Evolutionary conservation across 169 alveolate species (phyloP).

Genomic region (Cryptosporidium andersoni): DNA sequence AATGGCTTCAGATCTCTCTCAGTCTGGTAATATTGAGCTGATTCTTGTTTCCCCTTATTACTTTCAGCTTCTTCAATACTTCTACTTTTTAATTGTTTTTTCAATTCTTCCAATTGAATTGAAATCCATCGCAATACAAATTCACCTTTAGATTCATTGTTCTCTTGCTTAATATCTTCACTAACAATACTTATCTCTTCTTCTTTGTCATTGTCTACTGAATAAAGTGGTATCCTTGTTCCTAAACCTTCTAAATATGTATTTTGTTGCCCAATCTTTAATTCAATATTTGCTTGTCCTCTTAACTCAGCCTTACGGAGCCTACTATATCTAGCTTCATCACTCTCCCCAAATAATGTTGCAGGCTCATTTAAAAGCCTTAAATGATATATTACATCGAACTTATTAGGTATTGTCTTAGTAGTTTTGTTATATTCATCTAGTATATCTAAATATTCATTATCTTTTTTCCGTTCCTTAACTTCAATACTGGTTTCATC

Average conservation of each 20-base stretch:
- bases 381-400: not conserved
- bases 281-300: constrained; percentile 65
- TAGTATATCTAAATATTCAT: not conserved
- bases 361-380: constrained; percentile 80
- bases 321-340: constrained; percentile 76
- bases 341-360: constrained; percentile 80
- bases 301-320: constrained; percentile 41
- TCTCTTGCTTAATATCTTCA: constrained; percentile 69
- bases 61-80: constrained; percentile 75
- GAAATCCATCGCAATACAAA: constrained; percentile 82
- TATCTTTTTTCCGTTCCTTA: not conserved
- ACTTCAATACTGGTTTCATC: not conserved
- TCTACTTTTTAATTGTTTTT: constrained; percentile 72
- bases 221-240: constrained; percentile 72
- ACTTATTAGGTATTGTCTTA: not conserved
- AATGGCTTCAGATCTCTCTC: constrained; percentile 81
- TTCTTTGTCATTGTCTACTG: constrained; percentile 72
- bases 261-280: constrained; percentile 68
- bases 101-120: constrained; percentile 84
- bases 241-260: constrained; percentile 50
- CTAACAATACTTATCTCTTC: constrained; percentile 46
- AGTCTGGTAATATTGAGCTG: constrained; percentile 80
- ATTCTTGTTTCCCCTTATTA: constrained; percentile 73
- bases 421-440: not conserved
- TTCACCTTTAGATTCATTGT: constrained; percentile 76